phyloP scores from a whole-genome alignment of 1,139 yeast species.

The Arxiozyma telluris region DNA sequence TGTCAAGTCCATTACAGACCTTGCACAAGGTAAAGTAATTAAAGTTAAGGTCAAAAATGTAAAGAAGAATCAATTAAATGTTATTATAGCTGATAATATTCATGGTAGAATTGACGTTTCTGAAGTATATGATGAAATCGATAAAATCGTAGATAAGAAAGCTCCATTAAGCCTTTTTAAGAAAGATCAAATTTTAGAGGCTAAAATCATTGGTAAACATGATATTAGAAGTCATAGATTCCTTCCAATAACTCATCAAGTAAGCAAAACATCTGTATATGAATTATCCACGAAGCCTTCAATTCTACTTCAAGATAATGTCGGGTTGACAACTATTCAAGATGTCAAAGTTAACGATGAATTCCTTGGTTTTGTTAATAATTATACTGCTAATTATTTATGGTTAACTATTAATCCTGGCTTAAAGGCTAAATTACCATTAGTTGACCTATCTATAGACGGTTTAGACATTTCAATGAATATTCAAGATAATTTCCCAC shows the following conservation, averaged over 20 bases:
- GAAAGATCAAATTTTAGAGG: slow-evolving; percentile 50
- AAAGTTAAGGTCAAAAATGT: slow-evolving; percentile 54
- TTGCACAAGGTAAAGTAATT: slow-evolving; percentile 50
- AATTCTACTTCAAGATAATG: slow-evolving; percentile 38
- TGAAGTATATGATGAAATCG: slow-evolving; percentile 49
- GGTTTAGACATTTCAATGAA: slow-evolving; percentile 36
- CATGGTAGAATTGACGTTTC: slow-evolving; percentile 77
- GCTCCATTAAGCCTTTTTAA: slow-evolving; percentile 56
- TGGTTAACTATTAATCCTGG: slow-evolving; percentile 69
- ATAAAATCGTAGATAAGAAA: slow-evolving; percentile 48
- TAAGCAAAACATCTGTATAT: slow-evolving; percentile 47
- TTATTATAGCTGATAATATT: slow-evolving; percentile 66
- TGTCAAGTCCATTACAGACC: slow-evolving; percentile 43
- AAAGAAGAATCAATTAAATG: slow-evolving; percentile 67
- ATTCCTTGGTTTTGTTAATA: slow-evolving; percentile 58
- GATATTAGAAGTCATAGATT: slow-evolving; percentile 64
- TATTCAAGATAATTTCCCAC: slow-evolving; percentile 49
- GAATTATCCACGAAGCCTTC: slow-evolving; percentile 55
- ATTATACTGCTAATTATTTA: slow-evolving; percentile 46
- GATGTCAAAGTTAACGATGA: slow-evolving; percentile 51
- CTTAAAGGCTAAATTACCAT: slow-evolving; percentile 57
- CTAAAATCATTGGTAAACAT: slow-evolving; percentile 67
- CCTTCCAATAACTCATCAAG: slow-evolving; percentile 57
- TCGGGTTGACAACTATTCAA: slow-evolving; percentile 33
- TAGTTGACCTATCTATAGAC: slow-evolving; percentile 56